A percentile compares a stretch with the other conserved stretches of the same genome.
phyloP scores from a whole-genome alignment of 495 filamentous ascomycete species.

The Aspergillus baeticus region DNA sequence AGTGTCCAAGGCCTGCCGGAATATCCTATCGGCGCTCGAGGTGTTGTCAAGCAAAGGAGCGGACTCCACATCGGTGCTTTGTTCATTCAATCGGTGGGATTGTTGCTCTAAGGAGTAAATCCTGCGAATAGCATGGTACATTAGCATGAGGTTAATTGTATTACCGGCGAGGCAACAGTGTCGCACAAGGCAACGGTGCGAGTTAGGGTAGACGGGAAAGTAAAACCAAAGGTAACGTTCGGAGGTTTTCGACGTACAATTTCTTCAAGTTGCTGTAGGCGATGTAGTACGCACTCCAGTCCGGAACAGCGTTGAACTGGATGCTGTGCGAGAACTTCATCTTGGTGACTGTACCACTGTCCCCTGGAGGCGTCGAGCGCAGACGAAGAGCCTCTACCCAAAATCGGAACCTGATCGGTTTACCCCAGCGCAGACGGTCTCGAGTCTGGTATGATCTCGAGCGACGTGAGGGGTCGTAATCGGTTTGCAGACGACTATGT shows the following conservation, averaged over 20 bases:
- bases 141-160: slow-evolving; percentile 22
- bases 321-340: slow-evolving; percentile 99
- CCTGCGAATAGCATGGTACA: slow-evolving; percentile 40
- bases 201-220: not conserved
- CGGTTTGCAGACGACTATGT: not conserved
- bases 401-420: slow-evolving; percentile 30
- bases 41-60: slow-evolving; percentile 71
- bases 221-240: not conserved
- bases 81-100: slow-evolving; percentile 53
- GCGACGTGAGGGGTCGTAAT: not conserved
- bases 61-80: slow-evolving; percentile 68
- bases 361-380: slow-evolving; percentile 16
- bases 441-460: not conserved
- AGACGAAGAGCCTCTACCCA: slow-evolving; percentile 42
- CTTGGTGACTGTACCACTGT: slow-evolving; percentile 54
- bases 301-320: slow-evolving; percentile 98
- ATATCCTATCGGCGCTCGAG: slow-evolving; percentile 72
- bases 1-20: slow-evolving; percentile 75
- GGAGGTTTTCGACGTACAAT: slow-evolving; percentile 59
- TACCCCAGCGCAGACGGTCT: slow-evolving; percentile 6
- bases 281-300: slow-evolving; percentile 98
- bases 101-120: slow-evolving; percentile 91
- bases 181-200: not conserved
- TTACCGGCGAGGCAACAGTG: not conserved
- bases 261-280: slow-evolving; percentile 99